phyloP scores from a whole-genome alignment of 2,329 filamentous ascomycete species.

The Hysterium pulicare region DNA sequence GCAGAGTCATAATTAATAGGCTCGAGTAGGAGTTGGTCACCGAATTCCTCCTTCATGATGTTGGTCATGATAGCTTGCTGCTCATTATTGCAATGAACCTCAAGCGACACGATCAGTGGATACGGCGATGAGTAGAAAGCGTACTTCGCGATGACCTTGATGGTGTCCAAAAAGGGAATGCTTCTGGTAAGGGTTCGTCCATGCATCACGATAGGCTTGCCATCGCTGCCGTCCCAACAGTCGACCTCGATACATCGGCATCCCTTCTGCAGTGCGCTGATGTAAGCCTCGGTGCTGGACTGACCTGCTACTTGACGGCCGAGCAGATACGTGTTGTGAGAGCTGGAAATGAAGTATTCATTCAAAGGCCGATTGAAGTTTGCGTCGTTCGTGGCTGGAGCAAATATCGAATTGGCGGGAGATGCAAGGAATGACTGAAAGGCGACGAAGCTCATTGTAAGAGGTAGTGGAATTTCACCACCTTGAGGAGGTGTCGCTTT shows the following conservation, averaged over 20 bases:
- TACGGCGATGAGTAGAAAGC: slow-evolving; percentile 85
- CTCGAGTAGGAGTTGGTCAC: slow-evolving; percentile 71
- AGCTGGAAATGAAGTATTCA: slow-evolving; percentile 97
- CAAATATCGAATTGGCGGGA: slow-evolving; percentile 62
- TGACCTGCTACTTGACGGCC: slow-evolving; percentile 85
- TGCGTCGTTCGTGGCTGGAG: slow-evolving; percentile 58
- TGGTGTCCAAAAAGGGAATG: slow-evolving; percentile 86
- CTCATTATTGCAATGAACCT: slow-evolving; percentile 82
- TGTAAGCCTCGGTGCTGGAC: slow-evolving; percentile 94
- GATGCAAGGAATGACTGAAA: slow-evolving; percentile 59
- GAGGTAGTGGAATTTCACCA: slow-evolving; percentile 39
- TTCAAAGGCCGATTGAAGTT: slow-evolving; percentile 80
- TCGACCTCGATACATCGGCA: slow-evolving; percentile 97
- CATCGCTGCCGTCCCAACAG: slow-evolving; percentile 92
- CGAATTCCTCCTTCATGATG: slow-evolving; percentile 83
- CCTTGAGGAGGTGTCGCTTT: slow-evolving; percentile 42
- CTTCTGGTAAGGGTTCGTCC: slow-evolving; percentile 84
- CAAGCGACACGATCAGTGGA: slow-evolving; percentile 89
- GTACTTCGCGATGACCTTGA: slow-evolving; percentile 90
- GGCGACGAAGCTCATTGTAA: slow-evolving; percentile 71
- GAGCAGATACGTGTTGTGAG: slow-evolving; percentile 95
- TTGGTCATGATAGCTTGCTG: slow-evolving; percentile 88
- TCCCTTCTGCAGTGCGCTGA: slow-evolving; percentile 78
- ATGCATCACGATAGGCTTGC: slow-evolving; percentile 85
- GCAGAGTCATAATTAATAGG: slow-evolving; percentile 67